phyloP scores from a whole-genome alignment of 2,329 filamentous ascomycete species.

The Orbilia quercus region DNA sequence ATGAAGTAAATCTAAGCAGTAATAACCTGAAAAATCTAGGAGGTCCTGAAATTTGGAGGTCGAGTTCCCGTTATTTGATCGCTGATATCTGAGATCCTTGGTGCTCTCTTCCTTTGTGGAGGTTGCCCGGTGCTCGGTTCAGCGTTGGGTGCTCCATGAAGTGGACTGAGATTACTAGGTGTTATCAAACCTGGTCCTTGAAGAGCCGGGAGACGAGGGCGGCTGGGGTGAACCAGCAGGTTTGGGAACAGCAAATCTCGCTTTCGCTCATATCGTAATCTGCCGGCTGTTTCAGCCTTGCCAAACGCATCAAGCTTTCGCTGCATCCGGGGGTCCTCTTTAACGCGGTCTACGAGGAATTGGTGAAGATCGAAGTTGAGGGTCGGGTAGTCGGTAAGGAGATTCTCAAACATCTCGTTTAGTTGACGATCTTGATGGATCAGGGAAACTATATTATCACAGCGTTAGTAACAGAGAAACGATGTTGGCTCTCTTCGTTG shows the following conservation, averaged over 20 bases:
- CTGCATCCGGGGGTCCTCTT: constrained; percentile 28
- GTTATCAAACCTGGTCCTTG: background rate
- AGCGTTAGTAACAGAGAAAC: background rate
- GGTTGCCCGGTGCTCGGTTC: constrained; percentile 4
- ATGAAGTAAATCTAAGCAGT: background rate
- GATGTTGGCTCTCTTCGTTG: background rate
- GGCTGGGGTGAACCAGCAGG: constrained; percentile 4
- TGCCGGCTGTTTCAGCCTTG: constrained; percentile 20
- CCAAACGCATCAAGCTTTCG: constrained; percentile 32
- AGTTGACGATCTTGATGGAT: constrained; percentile 29
- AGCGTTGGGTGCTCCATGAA: background rate
- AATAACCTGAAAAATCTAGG: too few relatives aligned
- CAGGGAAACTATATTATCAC: constrained; percentile 21
- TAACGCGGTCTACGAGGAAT: constrained; percentile 29
- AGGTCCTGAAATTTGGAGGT: constrained; percentile 9
- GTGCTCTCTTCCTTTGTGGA: constrained; percentile 33
- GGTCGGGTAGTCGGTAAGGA: constrained; percentile 11
- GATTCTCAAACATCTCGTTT: constrained; percentile 33
- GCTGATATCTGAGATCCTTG: constrained; percentile 26
- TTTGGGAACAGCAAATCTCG: constrained; percentile 33
- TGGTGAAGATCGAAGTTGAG: constrained; percentile 39
- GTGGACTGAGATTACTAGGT: background rate
- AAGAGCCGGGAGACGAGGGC: constrained; percentile 24
- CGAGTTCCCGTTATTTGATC: background rate
- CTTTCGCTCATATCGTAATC: constrained; percentile 17